Percentiles rank a stretch among this genome's conserved stretches.
Conservation (phyloP, 306 rosid genomes). For the Hippophae rhamnoides region DNA sequence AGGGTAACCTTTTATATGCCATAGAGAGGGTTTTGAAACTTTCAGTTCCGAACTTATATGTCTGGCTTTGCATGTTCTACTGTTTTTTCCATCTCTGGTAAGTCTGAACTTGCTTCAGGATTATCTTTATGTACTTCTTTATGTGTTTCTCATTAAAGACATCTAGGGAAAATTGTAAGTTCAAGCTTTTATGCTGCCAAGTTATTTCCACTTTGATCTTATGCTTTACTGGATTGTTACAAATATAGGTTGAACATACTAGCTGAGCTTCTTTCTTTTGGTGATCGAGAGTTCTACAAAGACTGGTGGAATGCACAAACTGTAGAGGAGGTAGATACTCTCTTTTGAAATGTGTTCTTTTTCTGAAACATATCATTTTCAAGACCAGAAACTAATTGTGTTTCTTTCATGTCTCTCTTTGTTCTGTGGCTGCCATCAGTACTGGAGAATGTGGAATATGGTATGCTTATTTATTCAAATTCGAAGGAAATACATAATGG, state of each 20-base stretch:
- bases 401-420: constrained; percentile 27
- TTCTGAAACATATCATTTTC: constrained; percentile 12
- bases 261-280: constrained; percentile 92
- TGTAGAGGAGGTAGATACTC: constrained; percentile 64
- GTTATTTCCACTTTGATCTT: too few relatives aligned
- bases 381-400: constrained; percentile 22
- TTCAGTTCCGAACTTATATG: constrained; percentile 91
- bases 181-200: too few relatives aligned
- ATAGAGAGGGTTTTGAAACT: constrained; percentile 93
- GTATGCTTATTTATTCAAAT: constrained; percentile 30
- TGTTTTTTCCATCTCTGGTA: constrained; percentile 96
- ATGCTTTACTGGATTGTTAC: constrained; percentile 4
- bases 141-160: too few relatives aligned
- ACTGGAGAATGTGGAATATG: constrained; percentile 99
- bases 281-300: constrained; percentile 92
- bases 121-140: too few relatives aligned
- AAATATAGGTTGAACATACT: constrained; percentile 83
- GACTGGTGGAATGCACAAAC: constrained; percentile 99
- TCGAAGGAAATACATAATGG: too few relatives aligned
- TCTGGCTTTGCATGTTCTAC: constrained; percentile 99
- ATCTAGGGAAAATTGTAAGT: too few relatives aligned
- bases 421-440: constrained; percentile 54
- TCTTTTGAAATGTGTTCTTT: constrained; percentile 9
- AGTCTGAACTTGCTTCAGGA: constrained; percentile 11
- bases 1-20: constrained; percentile 75